A percentile compares a stretch with the other conserved stretches of the same genome.
phyloP scores from a whole-genome alignment of 1,139 yeast species.

The Zygosaccharomyces sapae region DNA sequence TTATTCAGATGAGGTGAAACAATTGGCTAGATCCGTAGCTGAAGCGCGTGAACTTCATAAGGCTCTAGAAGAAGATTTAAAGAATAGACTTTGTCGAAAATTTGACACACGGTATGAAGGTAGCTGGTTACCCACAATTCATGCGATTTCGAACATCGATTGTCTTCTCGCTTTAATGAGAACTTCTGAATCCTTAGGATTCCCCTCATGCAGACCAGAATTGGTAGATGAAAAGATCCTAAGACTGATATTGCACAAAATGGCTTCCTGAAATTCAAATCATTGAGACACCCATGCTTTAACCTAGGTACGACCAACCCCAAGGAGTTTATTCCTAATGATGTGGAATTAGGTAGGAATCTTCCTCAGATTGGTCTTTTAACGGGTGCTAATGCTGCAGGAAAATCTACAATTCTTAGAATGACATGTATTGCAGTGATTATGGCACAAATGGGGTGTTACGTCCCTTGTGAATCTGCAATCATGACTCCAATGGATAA shows the following conservation, averaged over 20 bases:
- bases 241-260: conserved; percentile 30
- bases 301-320: conserved; percentile 49
- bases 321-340: conserved; percentile 86
- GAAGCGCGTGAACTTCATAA: conserved; percentile 87
- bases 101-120: conserved; percentile 61
- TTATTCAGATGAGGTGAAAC: conserved; percentile 89
- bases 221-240: conserved; percentile 50
- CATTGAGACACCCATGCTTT: conserved; percentile 89
- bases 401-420: conserved; percentile 89
- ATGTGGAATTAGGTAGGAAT: conserved; percentile 69
- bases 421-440: conserved; percentile 93
- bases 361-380: conserved; percentile 68
- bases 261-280: conserved; percentile 57
- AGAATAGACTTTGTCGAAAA: conserved; percentile 61
- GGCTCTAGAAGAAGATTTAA: conserved; percentile 65
- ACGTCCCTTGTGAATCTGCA: conserved; percentile 75
- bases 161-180: conserved; percentile 78
- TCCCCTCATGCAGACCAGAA: conserved; percentile 79
- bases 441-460: conserved; percentile 91
- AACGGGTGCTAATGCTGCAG: conserved; percentile 99
- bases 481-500: conserved; percentile 77
- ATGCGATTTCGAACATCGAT: conserved; percentile 64
- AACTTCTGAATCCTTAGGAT: conserved; percentile 75
- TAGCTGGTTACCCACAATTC: conserved; percentile 55
- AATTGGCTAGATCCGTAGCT: conserved; percentile 67